These are phyloP conservation scores for Polyporus arcularius DNA, from an alignment of 768 basidiomycete genomes.

Conservation along the genomic window DNA sequence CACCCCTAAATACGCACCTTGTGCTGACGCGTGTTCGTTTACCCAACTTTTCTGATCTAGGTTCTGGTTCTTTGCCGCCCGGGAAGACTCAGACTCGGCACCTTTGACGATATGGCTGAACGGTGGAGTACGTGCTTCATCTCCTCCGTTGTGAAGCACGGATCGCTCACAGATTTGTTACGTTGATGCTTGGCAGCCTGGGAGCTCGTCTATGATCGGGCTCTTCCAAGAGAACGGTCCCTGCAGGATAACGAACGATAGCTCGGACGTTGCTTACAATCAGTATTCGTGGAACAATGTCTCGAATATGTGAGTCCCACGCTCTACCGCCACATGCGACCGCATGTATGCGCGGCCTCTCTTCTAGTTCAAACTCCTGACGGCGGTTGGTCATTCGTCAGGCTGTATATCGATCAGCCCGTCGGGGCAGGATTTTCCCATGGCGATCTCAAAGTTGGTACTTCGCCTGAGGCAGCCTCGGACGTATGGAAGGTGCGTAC, in stretches of 20 bases:
- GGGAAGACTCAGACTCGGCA: constrained; percentile 59
- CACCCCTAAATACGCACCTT: neutral
- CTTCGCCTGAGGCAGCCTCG: constrained; percentile 53
- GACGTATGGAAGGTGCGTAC: constrained; percentile 51
- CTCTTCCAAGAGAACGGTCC: constrained; percentile 45
- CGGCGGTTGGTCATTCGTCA: constrained; percentile 1
- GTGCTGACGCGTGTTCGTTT: neutral
- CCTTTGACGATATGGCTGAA: constrained; percentile 70
- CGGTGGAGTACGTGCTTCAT: constrained; percentile 41
- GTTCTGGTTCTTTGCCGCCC: constrained; percentile 72
- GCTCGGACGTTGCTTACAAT: constrained; percentile 49
- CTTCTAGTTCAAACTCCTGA: neutral
- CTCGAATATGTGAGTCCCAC: constrained; percentile 42
- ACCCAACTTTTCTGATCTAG: constrained; percentile 30
- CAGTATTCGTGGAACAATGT: constrained; percentile 61
- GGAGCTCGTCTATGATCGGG: constrained; percentile 41
- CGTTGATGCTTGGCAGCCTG: constrained; percentile 30
- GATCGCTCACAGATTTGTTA: neutral
- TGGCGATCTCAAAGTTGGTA: constrained; percentile 51
- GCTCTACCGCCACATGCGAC: neutral
- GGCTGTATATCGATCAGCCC: constrained; percentile 63
- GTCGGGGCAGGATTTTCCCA: constrained; percentile 65
- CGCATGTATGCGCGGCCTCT: neutral
- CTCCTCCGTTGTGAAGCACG: neutral
- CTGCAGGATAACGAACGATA: constrained; percentile 54